Base-by-base conservation (phyloP, 768 basidiomycete genomes). In the Clavulina sp. region DNA sequence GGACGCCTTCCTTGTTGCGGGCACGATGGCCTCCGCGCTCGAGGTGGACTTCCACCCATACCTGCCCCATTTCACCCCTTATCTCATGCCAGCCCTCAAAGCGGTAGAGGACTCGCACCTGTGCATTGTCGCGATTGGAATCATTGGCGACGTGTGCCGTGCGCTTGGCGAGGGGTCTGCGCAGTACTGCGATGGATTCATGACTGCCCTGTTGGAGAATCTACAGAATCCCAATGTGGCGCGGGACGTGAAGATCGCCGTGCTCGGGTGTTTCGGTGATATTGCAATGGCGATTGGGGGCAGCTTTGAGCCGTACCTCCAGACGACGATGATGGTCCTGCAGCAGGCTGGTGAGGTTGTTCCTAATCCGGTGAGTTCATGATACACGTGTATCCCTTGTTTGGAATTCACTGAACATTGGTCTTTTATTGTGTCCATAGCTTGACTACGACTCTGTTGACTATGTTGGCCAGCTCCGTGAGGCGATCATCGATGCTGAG, bases 401-500 rank as follows among this genome's bases (percentile, higher is more conserved):
- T 32, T 4, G n/a, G 30, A 28, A 23, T 3, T 48, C 18, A 30
- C 7, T 16, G 13, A 18, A 43, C 21, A 29, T 44, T 13, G 40
- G 58, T n/a, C 31, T 58, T 34, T 50, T 52, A 47, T n/a, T 9
- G 41, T 36, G 1, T 51, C 33, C 23, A 50, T 57, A 77, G 86
- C 76, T 82, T 32, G 86, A 92, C 62, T 84, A 79, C 58, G 89
- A 93, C 56, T 75, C 92, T 52, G 74, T 92, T 52, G 95, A 99
- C 57, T 97, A 97, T 61, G 87, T 93, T 41, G 73, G 77, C 50
- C 77, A 77, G 50, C 73, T 99, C 52, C 78, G 95, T 33, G 95
- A 97, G 60, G 89, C 89, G 41, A 96, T 99, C 57, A 69, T 96
- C 30, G 95, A 99, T 64, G 93, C 95, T 2, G 96, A 95, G 60